phyloP scores from a whole-genome alignment of 1,139 yeast genomes.

The Geotrichum siamense region DNA sequence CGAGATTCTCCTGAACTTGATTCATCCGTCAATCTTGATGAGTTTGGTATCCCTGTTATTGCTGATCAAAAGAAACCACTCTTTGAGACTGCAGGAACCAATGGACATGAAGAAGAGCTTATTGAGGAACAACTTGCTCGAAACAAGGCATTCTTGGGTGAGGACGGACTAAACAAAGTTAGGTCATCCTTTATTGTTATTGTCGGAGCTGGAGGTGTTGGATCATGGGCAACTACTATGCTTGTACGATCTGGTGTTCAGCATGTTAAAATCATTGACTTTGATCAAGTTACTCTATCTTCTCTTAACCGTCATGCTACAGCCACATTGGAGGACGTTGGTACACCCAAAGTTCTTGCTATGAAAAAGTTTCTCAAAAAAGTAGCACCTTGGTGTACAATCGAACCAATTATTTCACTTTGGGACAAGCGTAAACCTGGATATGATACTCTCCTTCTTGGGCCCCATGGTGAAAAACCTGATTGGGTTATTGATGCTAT shows the following conservation, averaged over 20 bases:
- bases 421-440: slow-evolving; percentile 56
- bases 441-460: slow-evolving; percentile 34
- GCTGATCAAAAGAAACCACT: slow-evolving; percentile 8
- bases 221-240: slow-evolving; percentile 94
- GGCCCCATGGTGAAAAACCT: slow-evolving; percentile 40
- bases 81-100: slow-evolving; percentile 8
- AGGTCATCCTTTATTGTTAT: slow-evolving; percentile 71
- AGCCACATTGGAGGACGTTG: slow-evolving; percentile 83
- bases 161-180: slow-evolving; percentile 70
- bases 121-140: slow-evolving; percentile 88
- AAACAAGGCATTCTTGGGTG: slow-evolving; percentile 84
- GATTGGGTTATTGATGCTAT: slow-evolving; percentile 81
- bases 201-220: slow-evolving; percentile 99
- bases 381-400: slow-evolving; percentile 86
- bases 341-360: slow-evolving; percentile 79
- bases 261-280: slow-evolving; percentile 72
- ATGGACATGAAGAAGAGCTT: slow-evolving; percentile 55
- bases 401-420: slow-evolving; percentile 68
- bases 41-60: slow-evolving; percentile 16
- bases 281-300: slow-evolving; percentile 89
- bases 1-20: background rate
- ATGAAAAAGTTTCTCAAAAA: slow-evolving; percentile 54
- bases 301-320: slow-evolving; percentile 92
- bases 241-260: slow-evolving; percentile 85
- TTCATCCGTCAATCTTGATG: slow-evolving; percentile 16